Percentiles rank a stretch among this genome's conserved stretches.
Conservation (phyloP, 208 protist genomes). For the Leishmania martiniquensis region DNA sequence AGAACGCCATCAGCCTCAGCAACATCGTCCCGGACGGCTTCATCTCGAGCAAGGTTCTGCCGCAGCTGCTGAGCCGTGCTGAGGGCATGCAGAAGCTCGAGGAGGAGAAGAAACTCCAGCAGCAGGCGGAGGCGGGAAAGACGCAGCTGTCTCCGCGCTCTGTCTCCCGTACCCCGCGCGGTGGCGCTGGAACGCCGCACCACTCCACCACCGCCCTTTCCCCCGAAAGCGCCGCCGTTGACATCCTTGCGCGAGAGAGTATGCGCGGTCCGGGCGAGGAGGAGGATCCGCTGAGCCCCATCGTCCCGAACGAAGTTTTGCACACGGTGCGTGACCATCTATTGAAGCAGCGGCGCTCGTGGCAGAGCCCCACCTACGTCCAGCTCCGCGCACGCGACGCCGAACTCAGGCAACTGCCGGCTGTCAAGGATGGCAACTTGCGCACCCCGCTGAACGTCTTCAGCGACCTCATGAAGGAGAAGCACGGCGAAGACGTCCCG, state of each 20-base stretch:
- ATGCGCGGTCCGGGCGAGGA: slow-evolving; percentile 53
- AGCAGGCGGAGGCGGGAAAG: slow-evolving; percentile 31
- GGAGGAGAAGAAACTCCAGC: slow-evolving; percentile 45
- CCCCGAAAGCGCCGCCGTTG: slow-evolving; percentile 14
- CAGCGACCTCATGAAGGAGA: slow-evolving; percentile 62
- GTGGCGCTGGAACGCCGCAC: slow-evolving; percentile 25
- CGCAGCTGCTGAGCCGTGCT: slow-evolving; percentile 52
- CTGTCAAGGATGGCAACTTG: slow-evolving; percentile 62
- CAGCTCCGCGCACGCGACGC: slow-evolving; percentile 41
- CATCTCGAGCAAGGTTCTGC: slow-evolving; percentile 60
- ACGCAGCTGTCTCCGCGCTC: slow-evolving; percentile 36
- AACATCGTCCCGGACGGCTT: slow-evolving; percentile 55
- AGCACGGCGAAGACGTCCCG: slow-evolving; percentile 52
- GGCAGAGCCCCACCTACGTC: slow-evolving; percentile 51
- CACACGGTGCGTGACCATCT: slow-evolving; percentile 58
- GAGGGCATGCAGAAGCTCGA: slow-evolving; percentile 62
- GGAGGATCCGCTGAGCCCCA: slow-evolving; percentile 71
- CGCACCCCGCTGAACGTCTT: slow-evolving; percentile 85
- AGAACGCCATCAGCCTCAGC: slow-evolving; percentile 65
- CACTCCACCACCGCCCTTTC: slow-evolving; percentile 3
- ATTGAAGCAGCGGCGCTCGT: slow-evolving; percentile 43
- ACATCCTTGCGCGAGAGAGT: slow-evolving; percentile 42
- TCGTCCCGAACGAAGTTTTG: slow-evolving; percentile 59
- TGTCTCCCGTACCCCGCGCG: slow-evolving; percentile 34
- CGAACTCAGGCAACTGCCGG: slow-evolving; percentile 55